Conservation (phyloP, 169 alveolate species). For the Cryptosporidium ubiquitum region DNA sequence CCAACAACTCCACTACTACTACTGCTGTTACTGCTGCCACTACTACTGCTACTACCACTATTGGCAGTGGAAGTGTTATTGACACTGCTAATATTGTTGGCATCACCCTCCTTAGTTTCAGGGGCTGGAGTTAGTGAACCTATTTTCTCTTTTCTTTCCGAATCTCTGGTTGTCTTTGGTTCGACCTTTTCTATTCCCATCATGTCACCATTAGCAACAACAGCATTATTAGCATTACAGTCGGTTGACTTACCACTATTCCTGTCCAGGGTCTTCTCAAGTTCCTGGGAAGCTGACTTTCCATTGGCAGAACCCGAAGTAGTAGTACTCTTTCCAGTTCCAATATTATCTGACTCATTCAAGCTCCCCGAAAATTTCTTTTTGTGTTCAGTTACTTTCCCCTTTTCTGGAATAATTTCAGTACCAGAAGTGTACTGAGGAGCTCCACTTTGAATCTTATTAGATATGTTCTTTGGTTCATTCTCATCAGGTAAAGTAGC, state of each 20-base stretch:
- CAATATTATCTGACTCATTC: neutral
- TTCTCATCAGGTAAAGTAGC: constrained; percentile 3
- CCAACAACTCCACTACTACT: constrained; percentile 1
- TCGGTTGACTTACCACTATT: neutral
- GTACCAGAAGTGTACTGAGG: neutral
- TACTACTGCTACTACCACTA: neutral
- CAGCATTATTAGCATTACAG: too few species aligned
- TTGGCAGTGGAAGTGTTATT: neutral
- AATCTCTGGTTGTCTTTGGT: neutral
- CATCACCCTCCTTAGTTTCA: neutral
- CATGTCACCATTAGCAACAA: neutral
- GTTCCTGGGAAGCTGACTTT: neutral
- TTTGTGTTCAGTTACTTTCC: neutral
- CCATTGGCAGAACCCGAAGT: neutral
- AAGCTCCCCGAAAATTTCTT: neutral
- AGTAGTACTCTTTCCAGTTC: neutral
- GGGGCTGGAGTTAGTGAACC: neutral
- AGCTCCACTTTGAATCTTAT: neutral
- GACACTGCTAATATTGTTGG: neutral
- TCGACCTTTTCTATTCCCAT: neutral
- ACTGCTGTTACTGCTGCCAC: neutral
- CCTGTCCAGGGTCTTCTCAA: neutral
- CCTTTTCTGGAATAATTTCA: neutral
- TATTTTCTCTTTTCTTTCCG: neutral
- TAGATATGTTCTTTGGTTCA: neutral